Evolutionary conservation across 495 filamentous ascomycete species (phyloP).

Genomic region (Darksidea phi): DNA sequence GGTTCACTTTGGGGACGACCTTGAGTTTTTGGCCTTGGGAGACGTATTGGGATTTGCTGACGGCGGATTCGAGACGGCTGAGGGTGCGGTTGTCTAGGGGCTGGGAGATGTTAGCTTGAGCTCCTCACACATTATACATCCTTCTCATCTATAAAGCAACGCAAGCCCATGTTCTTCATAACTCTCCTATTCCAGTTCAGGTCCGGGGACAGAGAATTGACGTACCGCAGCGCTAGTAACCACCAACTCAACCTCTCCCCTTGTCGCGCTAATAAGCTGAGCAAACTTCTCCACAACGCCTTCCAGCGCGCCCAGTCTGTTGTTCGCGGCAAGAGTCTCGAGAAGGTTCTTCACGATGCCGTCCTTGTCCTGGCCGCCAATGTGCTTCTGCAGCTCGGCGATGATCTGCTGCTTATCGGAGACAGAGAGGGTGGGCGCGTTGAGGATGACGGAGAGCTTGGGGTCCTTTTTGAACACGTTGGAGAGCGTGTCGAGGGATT

Average conservation of each 20-base stretch:
- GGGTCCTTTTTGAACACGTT: constrained; percentile 72
- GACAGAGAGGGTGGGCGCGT: constrained; percentile 71
- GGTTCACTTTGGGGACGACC: constrained; percentile 90
- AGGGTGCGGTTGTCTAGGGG: constrained; percentile 84
- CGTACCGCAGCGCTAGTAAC: constrained; percentile 87
- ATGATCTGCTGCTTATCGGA: constrained; percentile 82
- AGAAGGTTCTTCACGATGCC: constrained; percentile 94
- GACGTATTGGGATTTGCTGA: constrained; percentile 83
- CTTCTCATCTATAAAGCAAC: too few relatives aligned
- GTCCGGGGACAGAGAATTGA: constrained; percentile 15
- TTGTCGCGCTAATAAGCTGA: constrained; percentile 80
- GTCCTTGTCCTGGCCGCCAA: constrained; percentile 65
- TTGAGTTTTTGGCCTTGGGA: constrained; percentile 96
- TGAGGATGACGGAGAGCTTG: constrained; percentile 73
- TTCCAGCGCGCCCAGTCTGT: constrained; percentile 79
- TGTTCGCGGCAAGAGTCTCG: constrained; percentile 86
- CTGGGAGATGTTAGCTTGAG: constrained; percentile 49
- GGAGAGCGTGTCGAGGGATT: constrained; percentile 68
- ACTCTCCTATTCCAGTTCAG: background rate
- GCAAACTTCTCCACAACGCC: constrained; percentile 84
- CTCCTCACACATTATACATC: background rate
- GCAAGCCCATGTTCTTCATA: background rate
- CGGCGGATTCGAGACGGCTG: constrained; percentile 77
- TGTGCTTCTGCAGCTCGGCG: constrained; percentile 75
- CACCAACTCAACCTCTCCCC: constrained; percentile 87